Evolutionary conservation across 495 filamentous ascomycete genomes (phyloP).

Genomic region (Lepraria neglecta): DNA sequence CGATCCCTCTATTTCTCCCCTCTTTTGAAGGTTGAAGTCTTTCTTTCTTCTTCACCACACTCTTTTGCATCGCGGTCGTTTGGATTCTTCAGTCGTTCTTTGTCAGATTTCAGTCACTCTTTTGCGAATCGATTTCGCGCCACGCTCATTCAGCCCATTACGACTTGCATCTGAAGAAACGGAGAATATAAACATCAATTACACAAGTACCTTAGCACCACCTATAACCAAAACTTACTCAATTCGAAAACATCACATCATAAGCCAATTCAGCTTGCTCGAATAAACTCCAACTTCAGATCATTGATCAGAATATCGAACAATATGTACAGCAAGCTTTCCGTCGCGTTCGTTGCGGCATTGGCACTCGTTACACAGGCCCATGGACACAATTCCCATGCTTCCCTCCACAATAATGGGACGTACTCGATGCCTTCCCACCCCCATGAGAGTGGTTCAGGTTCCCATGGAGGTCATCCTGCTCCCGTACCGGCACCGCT

Average conservation of each 20-base stretch:
- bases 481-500: neutral
- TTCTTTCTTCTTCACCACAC: conserved; percentile 15
- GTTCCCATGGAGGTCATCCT: no score
- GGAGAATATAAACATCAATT: conserved; percentile 14
- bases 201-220: neutral
- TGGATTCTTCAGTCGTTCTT: conserved; percentile 30
- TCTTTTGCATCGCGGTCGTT: conserved; percentile 27
- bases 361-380: conserved; percentile 42
- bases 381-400: conserved; percentile 30
- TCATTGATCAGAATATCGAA: conserved; percentile 7
- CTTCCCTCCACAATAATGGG: conserved; percentile 25
- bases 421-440: neutral
- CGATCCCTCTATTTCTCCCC: conserved; percentile 12
- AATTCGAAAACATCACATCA: neutral
- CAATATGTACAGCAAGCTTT: conserved; percentile 40
- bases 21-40: neutral
- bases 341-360: conserved; percentile 43
- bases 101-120: conserved; percentile 35
- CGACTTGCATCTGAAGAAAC: conserved; percentile 17
- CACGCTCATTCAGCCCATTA: conserved; percentile 27
- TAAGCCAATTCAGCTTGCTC: conserved; percentile 11
- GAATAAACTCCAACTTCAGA: neutral
- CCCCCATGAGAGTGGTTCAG: neutral
- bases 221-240: neutral
- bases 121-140: conserved; percentile 50